Evolutionary conservation across 1,139 yeast genomes (phyloP), one percentile per base, ranked within the genome.

Genomic region (Sugiyamaella grinbergsii): DNA sequence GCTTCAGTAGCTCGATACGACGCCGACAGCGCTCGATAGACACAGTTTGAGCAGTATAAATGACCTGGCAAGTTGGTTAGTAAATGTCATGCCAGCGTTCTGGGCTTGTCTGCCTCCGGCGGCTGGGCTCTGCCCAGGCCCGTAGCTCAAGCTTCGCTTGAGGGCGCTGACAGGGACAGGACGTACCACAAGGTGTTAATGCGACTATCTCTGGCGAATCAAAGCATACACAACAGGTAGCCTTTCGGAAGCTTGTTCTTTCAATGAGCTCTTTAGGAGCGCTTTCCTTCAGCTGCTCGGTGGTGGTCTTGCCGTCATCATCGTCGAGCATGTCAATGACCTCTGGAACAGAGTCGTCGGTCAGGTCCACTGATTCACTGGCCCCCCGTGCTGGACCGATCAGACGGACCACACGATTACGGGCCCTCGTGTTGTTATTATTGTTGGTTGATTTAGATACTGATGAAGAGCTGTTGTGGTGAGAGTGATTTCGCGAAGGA

Each of bases 31-130:
- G 73, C 72, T 33, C 62, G 56, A 32, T 66, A 67, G 1, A 68
- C 63, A 49, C 73, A 69, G 34, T 68, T 69, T 40, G 60, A 56
- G 55, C 73, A 69, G 54, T 70, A 69, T 41, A 65, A 46, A 52
- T 69, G 73, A 16, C 49, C 46, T 42, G 31, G 5, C 15, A 13
- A 20, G 28, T 15, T 29, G 19, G 46, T 31, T 8, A 28, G 16
- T n/a, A 28, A 28, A 7, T 10, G 5, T 28, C 13, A 4, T 28
- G n/a, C n/a, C n/a, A n/a, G n/a, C n/a, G n/a, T n/a, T n/a, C n/a
- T n/a, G n/a, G n/a, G n/a, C n/a, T n/a, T n/a, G n/a, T n/a, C n/a
- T n/a, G n/a, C n/a, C n/a, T n/a, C n/a, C n/a, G n/a, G n/a, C n/a
- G n/a, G n/a, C n/a, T n/a, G n/a, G n/a, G n/a, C n/a, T n/a, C n/a